These are phyloP conservation scores for Geotrichum aggregatum DNA, from an alignment of 1,139 yeast species.

Conservation along the genomic window DNA sequence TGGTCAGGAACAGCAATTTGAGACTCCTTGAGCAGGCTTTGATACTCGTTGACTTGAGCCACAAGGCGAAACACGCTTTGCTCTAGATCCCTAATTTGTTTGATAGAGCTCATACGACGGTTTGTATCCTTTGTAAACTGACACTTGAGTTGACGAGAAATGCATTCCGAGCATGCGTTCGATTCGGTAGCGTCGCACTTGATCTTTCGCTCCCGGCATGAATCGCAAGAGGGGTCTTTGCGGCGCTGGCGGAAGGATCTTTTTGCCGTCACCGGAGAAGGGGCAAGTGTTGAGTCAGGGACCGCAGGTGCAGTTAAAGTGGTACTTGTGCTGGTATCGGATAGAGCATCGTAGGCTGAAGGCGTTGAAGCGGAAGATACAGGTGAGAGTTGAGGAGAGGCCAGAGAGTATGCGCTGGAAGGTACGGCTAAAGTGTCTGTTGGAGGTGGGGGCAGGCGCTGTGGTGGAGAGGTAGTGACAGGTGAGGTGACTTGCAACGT, in stretches of 20 bases:
- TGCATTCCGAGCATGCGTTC: constrained; percentile 34
- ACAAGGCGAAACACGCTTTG: constrained; percentile 23
- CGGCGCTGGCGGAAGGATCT: constrained; percentile 34
- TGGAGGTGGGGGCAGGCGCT: neutral
- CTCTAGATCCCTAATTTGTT: constrained; percentile 28
- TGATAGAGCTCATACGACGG: constrained; percentile 30
- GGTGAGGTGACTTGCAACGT: constrained; percentile 3
- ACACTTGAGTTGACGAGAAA: constrained; percentile 33
- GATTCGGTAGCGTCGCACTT: constrained; percentile 36
- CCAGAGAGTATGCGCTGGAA: neutral
- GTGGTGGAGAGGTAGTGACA: neutral
- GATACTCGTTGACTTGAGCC: constrained; percentile 23
- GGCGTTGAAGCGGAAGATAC: constrained; percentile 10
- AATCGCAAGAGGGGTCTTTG: constrained; percentile 37
- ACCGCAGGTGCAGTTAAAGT: neutral
- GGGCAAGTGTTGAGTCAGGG: neutral
- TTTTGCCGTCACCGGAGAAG: constrained; percentile 20
- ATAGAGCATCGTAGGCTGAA: constrained; percentile 9
- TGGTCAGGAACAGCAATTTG: constrained; percentile 28
- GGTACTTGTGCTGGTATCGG: constrained; percentile 4
- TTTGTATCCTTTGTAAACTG: constrained; percentile 34
- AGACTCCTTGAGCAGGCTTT: constrained; percentile 21
- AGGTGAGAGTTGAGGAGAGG: constrained; percentile 14
- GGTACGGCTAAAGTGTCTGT: constrained; percentile 11
- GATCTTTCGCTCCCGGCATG: constrained; percentile 37